phyloP scores from a whole-genome alignment of 2,329 filamentous ascomycete species.

The Diaporthe citriasiana region DNA sequence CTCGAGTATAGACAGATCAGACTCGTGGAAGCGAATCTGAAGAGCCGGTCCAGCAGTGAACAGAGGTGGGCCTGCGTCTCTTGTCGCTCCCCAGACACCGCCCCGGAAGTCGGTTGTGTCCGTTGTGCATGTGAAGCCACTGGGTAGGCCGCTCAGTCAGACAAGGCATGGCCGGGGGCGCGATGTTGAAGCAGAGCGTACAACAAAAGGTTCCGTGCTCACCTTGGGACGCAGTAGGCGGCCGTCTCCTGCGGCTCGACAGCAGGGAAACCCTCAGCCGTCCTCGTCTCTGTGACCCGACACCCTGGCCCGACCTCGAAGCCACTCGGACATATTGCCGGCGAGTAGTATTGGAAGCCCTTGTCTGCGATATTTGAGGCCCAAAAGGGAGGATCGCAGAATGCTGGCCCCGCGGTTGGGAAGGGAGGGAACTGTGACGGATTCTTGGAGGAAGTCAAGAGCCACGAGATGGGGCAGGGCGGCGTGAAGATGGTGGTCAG shows the following conservation, averaged over 20 bases:
- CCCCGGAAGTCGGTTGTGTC: conserved; percentile 57
- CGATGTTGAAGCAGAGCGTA: conserved; percentile 12
- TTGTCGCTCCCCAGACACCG: conserved; percentile 54
- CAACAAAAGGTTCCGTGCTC: conserved; percentile 16
- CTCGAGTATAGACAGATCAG: conserved; percentile 52
- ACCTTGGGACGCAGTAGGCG: conserved; percentile 50
- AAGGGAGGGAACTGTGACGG: conserved; percentile 57
- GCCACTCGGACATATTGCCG: conserved; percentile 56
- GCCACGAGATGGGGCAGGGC: conserved; percentile 56
- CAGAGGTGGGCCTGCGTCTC: neutral
- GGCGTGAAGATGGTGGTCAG: conserved; percentile 59
- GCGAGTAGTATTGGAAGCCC: conserved; percentile 58
- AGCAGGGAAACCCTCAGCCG: conserved; percentile 50
- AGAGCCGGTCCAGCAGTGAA: conserved; percentile 55
- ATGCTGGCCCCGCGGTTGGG: conserved; percentile 50
- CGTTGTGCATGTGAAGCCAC: conserved; percentile 56
- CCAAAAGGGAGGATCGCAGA: conserved; percentile 56
- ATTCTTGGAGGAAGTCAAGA: conserved; percentile 55
- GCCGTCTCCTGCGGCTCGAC: conserved; percentile 51
- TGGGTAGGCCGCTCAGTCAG: conserved; percentile 39
- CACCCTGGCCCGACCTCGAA: conserved; percentile 53
- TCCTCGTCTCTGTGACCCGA: conserved; percentile 47
- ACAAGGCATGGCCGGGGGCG: neutral
- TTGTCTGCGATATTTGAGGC: conserved; percentile 50
- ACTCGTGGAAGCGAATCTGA: conserved; percentile 56